These are phyloP conservation scores for Cryptosporidium meleagridis DNA, from an alignment of 169 alveolate species.

Conservation along the genomic window DNA sequence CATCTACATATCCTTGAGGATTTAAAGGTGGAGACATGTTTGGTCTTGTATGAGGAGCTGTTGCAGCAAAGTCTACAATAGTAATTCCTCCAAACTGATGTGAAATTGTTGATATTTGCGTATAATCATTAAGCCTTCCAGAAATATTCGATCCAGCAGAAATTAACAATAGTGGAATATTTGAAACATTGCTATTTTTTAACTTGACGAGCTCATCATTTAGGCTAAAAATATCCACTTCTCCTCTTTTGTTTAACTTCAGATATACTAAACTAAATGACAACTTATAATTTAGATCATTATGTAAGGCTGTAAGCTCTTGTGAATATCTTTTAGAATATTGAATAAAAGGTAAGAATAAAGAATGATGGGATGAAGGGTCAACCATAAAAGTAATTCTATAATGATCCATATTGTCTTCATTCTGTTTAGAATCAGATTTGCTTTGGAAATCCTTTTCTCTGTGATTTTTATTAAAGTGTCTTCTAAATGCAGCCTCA, in stretches of 20 bases:
- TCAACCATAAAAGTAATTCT: constrained; percentile 84
- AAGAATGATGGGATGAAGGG: constrained; percentile 87
- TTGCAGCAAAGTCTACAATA: constrained; percentile 88
- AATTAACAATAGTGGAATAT: constrained; percentile 82
- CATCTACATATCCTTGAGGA: constrained; percentile 84
- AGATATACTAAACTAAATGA: constrained; percentile 14
- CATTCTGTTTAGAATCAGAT: not conserved
- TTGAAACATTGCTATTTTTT: constrained; percentile 53
- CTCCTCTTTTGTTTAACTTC: constrained; percentile 59
- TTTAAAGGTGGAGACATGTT: constrained; percentile 81
- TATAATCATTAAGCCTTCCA: constrained; percentile 83
- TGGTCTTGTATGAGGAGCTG: constrained; percentile 84
- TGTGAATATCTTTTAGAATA: constrained; percentile 59
- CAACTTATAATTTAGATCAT: not conserved
- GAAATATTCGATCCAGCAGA: constrained; percentile 90
- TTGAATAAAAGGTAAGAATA: constrained; percentile 87
- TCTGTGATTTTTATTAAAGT: constrained; percentile 59
- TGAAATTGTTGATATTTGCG: constrained; percentile 78
- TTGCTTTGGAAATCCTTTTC: not conserved
- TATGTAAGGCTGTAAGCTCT: constrained; percentile 6
- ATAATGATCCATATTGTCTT: constrained; percentile 55
- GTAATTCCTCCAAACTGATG: constrained; percentile 84
- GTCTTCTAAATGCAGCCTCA: constrained; percentile 76
- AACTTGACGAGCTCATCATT: constrained; percentile 75
- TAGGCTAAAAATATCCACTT: constrained; percentile 67